Evolutionary conservation across 345 rosid genomes (phyloP), one percentile per base, ranked within the genome.

Genomic region (Mallotus nudiflorus): DNA sequence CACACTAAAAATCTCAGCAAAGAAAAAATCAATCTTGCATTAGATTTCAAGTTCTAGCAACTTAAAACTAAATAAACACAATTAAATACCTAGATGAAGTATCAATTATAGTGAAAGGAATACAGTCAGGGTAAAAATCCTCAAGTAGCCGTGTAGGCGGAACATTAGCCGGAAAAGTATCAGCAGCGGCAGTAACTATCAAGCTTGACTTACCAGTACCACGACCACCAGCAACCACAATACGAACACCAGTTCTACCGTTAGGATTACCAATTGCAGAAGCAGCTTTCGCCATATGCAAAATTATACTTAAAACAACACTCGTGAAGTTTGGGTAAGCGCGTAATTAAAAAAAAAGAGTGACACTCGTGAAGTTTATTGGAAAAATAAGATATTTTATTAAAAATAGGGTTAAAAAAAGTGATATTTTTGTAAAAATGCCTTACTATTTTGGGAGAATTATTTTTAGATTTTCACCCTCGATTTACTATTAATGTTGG

Each of bases 121-220:
- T 84, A 0, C 87, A 88, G 29, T 96, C 99, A 0, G 98, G 96
- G 81, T 85, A 92, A 76, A 85, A 82, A 57, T 96, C 96, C 63
- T 82, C 82, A 0, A 96, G 95, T 75, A 92, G 57, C 59, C 90
- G 77, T 1, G 94, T 88, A 11, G 91, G 92, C 8, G 93, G 94
- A 18, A 82, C 86, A 59, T 83, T 92, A 4, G 87, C 56, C 6
- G 91, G 93, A 69, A 83, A 91, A 35, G 74, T 63, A 20, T 92
- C 97, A 1, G 91, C 75, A 3, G 96, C 90, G 12, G 97, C 97
- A 33, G 95, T 89, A 2, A 87, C 85, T 76, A 96, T 92, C 85
- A 96, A 83, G 82, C 96, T 96, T 15, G 99, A 92, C 76, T 96
- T 96, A 29, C 99, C 98, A 0, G 96, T 92, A 40, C 97, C 95